Evolutionary conservation across 2,329 filamentous ascomycete species (phyloP).

Genomic region (Colletotrichum sp.): DNA sequence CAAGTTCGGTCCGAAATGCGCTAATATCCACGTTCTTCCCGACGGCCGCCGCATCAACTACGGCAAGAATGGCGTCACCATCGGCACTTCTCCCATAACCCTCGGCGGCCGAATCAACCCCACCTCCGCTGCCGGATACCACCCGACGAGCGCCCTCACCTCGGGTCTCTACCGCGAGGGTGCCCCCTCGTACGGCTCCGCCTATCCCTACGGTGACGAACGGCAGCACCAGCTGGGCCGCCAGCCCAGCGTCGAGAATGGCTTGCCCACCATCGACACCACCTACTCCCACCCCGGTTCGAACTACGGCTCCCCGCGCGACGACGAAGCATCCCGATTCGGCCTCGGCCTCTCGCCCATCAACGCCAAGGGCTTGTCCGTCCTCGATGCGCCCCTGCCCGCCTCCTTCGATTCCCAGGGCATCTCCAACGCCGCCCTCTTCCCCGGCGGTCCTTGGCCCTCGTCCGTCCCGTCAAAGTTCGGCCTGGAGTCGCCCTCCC

Average conservation of each 20-base stretch:
- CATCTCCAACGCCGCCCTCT: slow-evolving; percentile 87
- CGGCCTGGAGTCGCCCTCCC: slow-evolving; percentile 83
- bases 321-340: slow-evolving; percentile 61
- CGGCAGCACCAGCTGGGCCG: slow-evolving; percentile 49
- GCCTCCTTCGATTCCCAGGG: slow-evolving; percentile 97
- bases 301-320: slow-evolving; percentile 83
- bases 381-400: slow-evolving; percentile 89
- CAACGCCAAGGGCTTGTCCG: slow-evolving; percentile 76
- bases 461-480: slow-evolving; percentile 94
- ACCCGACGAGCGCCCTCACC: slow-evolving; percentile 74
- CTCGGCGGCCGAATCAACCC: slow-evolving; percentile 74
- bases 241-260: slow-evolving; percentile 60
- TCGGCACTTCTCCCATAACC: slow-evolving; percentile 62
- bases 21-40: slow-evolving; percentile 92
- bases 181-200: slow-evolving; percentile 40
- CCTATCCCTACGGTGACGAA: slow-evolving; percentile 45
- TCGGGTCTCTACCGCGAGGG: slow-evolving; percentile 52
- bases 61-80: slow-evolving; percentile 71
- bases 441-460: slow-evolving; percentile 79
- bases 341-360: slow-evolving; percentile 82
- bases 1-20: slow-evolving; percentile 98
- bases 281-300: slow-evolving; percentile 61
- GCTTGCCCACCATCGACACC: slow-evolving; percentile 63
- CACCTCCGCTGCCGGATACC: slow-evolving; percentile 52
- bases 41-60: slow-evolving; percentile 93